Percentiles rank a stretch among this genome's conserved stretches.
Conservation (phyloP, 768 basidiomycete species). For the Boletus reticuloceps region DNA sequence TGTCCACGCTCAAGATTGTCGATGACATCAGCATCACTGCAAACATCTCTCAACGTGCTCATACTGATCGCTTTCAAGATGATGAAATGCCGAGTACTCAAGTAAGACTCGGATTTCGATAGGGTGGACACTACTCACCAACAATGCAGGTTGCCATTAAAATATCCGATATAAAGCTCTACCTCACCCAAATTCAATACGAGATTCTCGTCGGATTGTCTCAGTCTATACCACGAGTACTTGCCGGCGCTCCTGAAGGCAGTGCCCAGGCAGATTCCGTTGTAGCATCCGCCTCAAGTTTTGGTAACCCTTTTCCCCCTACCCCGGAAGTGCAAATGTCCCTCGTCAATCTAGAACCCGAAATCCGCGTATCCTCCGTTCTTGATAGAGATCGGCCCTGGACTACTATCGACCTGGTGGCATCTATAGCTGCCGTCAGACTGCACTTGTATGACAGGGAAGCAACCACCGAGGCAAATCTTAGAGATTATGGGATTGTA, state of each 20-base stretch:
- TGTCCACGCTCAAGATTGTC: slow-evolving; percentile 76
- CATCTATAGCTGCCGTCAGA: slow-evolving; percentile 68
- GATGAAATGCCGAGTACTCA: slow-evolving; percentile 66
- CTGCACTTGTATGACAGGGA: slow-evolving; percentile 80
- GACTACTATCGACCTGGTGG: slow-evolving; percentile 70
- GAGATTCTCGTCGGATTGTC: slow-evolving; percentile 61
- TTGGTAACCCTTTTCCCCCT: neutral
- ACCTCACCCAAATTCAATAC: slow-evolving; percentile 85
- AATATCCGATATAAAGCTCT: slow-evolving; percentile 81
- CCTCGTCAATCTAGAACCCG: slow-evolving; percentile 45
- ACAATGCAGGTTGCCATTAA: slow-evolving; percentile 57
- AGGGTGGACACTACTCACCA: slow-evolving; percentile 2
- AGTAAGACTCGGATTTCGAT: slow-evolving; percentile 41
- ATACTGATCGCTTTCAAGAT: slow-evolving; percentile 51
- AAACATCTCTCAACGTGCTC: slow-evolving; percentile 61
- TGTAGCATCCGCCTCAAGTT: slow-evolving; percentile 14
- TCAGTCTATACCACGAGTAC: slow-evolving; percentile 65
- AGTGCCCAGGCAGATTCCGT: slow-evolving; percentile 29
- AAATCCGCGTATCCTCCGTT: slow-evolving; percentile 40
- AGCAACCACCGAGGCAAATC: slow-evolving; percentile 52
- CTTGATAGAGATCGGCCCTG: slow-evolving; percentile 38
- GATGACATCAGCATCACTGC: slow-evolving; percentile 82
- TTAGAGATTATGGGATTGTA: slow-evolving; percentile 80
- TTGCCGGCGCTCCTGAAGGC: slow-evolving; percentile 49
- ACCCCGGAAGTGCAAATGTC: slow-evolving; percentile 2